A percentile compares a stretch with the other conserved stretches of the same genome.
Conservation (phyloP, 2,329 filamentous ascomycete genomes). For the Monilinia polystroma region DNA sequence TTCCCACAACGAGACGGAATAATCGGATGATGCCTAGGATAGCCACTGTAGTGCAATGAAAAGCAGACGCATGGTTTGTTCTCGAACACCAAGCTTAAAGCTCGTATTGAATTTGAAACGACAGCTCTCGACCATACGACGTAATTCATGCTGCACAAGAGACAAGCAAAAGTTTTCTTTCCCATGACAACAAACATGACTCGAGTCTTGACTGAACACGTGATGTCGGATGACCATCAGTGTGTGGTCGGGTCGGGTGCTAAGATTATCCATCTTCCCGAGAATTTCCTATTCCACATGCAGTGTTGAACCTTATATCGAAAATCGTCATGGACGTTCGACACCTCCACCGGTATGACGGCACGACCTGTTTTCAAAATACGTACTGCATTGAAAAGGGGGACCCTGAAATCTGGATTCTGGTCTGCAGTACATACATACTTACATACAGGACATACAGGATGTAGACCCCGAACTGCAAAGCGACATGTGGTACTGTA, state of each 20-base stretch:
- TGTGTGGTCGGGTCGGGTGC: too few species aligned
- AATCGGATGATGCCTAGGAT: too few species aligned
- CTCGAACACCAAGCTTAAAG: neutral
- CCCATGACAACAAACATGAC: neutral
- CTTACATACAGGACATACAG: too few species aligned
- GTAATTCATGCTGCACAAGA: neutral
- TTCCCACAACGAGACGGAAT: neutral
- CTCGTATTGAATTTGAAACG: neutral
- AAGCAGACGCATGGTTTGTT: too few species aligned
- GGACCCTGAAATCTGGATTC: constrained; percentile 4
- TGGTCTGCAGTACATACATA: neutral
- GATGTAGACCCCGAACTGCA: too few species aligned
- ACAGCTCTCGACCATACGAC: neutral
- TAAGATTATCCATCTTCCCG: neutral
- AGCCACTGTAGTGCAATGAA: too few species aligned
- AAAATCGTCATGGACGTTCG: neutral
- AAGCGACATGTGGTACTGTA: neutral
- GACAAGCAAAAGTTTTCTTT: neutral
- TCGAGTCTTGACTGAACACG: neutral
- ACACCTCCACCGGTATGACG: neutral
- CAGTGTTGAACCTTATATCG: neutral
- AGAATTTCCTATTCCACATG: neutral
- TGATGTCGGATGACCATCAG: neutral
- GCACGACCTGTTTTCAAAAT: neutral
- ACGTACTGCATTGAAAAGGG: neutral